A percentile compares a stretch with the other conserved stretches of the same genome.
These are phyloP conservation scores for Caryopteris hybrid DNA, from an alignment of 305 asterid genomes.

Conservation along the genomic window DNA sequence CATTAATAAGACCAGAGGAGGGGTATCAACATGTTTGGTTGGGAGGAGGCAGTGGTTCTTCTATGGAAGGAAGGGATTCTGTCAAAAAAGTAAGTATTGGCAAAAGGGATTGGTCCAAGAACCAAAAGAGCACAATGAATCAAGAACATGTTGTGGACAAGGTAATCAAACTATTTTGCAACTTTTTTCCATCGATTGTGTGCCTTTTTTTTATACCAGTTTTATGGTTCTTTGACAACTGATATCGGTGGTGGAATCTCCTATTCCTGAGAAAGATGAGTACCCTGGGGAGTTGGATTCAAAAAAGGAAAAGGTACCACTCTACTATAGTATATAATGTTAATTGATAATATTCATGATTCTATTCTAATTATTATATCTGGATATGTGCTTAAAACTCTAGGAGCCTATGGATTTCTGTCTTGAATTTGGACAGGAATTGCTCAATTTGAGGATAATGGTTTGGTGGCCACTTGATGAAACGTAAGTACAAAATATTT, in stretches of 20 bases:
- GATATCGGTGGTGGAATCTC: background rate
- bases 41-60: slow-evolving; percentile 2
- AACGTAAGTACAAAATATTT: slow-evolving; percentile 38
- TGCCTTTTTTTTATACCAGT: background rate
- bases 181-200: background rate
- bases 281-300: slow-evolving; percentile 1
- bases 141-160: slow-evolving; percentile 4
- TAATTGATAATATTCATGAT: background rate
- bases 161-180: slow-evolving; percentile 24
- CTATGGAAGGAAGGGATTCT: slow-evolving; percentile 8
- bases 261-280: slow-evolving; percentile 2
- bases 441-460: slow-evolving; percentile 50
- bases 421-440: slow-evolving; percentile 32
- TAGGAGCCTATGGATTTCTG: slow-evolving; percentile 28
- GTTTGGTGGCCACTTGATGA: slow-evolving; percentile 76
- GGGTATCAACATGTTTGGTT: slow-evolving; percentile 16
- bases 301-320: slow-evolving; percentile 31
- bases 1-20: slow-evolving; percentile 19
- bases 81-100: slow-evolving; percentile 10
- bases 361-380: background rate
- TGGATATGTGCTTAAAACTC: slow-evolving; percentile 9
- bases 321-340: background rate
- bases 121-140: slow-evolving; percentile 13
- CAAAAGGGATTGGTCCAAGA: slow-evolving; percentile 25
- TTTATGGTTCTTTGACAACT: background rate